A percentile compares a stretch with the other conserved stretches of the same genome.
Evolutionary conservation across 2,329 filamentous ascomycete genomes (phyloP).

Genomic region (Periconia macrospinosa): DNA sequence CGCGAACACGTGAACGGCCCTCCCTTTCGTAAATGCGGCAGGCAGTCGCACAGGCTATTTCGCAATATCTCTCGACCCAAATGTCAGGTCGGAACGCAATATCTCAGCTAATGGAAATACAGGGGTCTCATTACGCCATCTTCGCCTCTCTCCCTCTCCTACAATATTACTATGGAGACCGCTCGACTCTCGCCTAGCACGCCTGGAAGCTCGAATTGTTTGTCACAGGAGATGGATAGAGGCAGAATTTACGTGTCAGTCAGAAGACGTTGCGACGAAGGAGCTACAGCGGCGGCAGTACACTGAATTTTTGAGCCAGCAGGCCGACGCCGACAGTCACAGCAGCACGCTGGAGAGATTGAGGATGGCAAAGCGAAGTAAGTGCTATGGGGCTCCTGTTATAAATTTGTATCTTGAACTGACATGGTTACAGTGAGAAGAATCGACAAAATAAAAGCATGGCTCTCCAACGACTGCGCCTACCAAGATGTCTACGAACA

Average conservation of each 20-base stretch:
- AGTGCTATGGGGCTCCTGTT: neutral
- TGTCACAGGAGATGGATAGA: conserved; percentile 31
- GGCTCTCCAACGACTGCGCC: conserved; percentile 23
- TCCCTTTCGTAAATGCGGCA: neutral
- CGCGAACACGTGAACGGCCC: conserved; percentile 3
- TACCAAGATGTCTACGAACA: conserved; percentile 13
- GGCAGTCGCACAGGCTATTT: conserved; percentile 11
- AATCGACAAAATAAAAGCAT: conserved; percentile 27
- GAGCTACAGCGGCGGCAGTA: conserved; percentile 23
- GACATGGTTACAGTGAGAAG: conserved; percentile 18
- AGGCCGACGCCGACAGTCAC: conserved; percentile 6
- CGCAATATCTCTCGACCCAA: conserved; percentile 7
- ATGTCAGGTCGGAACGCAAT: conserved; percentile 8
- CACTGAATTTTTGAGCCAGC: conserved; percentile 19
- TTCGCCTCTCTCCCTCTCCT: conserved; percentile 10
- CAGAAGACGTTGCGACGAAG: conserved; percentile 19
- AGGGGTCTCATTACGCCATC: conserved; percentile 24
- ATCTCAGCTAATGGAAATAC: conserved; percentile 19
- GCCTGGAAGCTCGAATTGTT: conserved; percentile 22
- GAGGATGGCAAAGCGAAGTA: conserved; percentile 24
- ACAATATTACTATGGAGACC: conserved; percentile 24
- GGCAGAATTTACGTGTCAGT: conserved; percentile 16
- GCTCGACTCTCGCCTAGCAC: conserved; percentile 33
- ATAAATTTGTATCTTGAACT: neutral
- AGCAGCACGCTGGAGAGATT: conserved; percentile 16